Base-by-base conservation (phyloP, 176 grass and related monocot species). In the Microstegium vimineum region DNA sequence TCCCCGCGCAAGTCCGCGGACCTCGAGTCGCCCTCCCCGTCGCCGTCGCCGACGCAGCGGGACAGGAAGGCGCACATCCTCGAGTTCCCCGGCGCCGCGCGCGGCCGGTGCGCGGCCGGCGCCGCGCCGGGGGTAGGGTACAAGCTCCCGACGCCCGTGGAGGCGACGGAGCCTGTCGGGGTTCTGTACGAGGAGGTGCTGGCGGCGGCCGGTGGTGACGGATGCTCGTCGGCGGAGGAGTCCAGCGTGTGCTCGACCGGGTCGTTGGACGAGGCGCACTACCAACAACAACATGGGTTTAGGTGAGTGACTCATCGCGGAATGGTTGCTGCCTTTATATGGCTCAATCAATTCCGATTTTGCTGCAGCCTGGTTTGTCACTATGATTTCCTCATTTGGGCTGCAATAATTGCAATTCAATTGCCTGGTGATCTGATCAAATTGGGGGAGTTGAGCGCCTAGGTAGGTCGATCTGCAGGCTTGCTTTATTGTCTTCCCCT, bases 231-330 rank as follows among this genome's bases (percentile, higher is more conserved):
- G n/a, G 77, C 43, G 25, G 82, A 81, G 13, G 95, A 31, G 0
- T 94, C 90, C 31, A 94, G 91, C 80, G 15, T 66, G 17, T 83
- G 83, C 83, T 99, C 96, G 27, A 76, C 34, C 10, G 87, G 76
- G 30, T 95, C 89, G 25, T 62, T 52, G 4, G 96, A 95, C 6
- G 96, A 95, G 38, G 49, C 87, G 12, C 52, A 70, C 20, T 89
- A 90, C 75, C 90, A 91, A 1, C 89, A 90, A 71, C 90, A 91
- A 1, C 89, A 84, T 8, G 65, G 18, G 7, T 88, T 65, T 18
- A 93, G 96, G 96, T 99, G 78, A 68, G 84, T 32, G 25, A 12
- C 8, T 37, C 67, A 35, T 67, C 30, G 49, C 3, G 41, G 8
- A 5, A 20, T 32, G 56, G 16, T 40, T 52, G 34, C n/a, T 57